Conservation (phyloP, 2,329 filamentous ascomycete species). For the Botrytis aclada region DNA sequence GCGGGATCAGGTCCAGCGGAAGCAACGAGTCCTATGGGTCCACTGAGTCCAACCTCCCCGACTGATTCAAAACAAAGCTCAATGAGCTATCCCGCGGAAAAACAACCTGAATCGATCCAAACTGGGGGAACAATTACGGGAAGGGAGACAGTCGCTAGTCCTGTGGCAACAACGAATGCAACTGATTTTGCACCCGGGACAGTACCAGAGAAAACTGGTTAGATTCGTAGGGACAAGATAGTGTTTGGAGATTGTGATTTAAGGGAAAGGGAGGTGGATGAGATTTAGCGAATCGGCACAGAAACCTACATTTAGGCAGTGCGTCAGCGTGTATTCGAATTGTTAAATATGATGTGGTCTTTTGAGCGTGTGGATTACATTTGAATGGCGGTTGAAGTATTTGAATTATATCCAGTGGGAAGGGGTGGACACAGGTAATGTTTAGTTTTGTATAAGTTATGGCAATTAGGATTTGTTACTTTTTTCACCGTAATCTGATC, state of each 20-base stretch:
- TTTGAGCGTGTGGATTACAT: background rate
- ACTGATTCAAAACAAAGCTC: conserved; percentile 22
- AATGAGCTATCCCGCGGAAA: conserved; percentile 22
- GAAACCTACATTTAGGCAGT: background rate
- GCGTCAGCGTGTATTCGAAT: background rate
- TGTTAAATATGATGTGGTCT: background rate
- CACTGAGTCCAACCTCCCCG: conserved; percentile 23
- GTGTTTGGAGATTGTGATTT: background rate
- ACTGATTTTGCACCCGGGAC: background rate
- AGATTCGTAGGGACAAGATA: background rate
- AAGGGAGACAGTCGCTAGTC: conserved; percentile 30
- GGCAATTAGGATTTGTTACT: background rate
- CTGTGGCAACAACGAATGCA: conserved; percentile 13
- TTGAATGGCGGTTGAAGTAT: background rate
- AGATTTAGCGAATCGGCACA: background rate
- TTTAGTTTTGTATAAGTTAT: conserved; percentile 3
- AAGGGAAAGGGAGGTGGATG: background rate
- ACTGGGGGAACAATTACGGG: conserved; percentile 30
- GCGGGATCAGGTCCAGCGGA: conserved; percentile 26
- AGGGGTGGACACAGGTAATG: background rate
- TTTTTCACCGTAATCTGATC: background rate
- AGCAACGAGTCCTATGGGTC: conserved; percentile 28
- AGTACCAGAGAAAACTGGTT: conserved; percentile 6
- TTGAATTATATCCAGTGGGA: background rate
- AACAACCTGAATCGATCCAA: conserved; percentile 29